Evolutionary conservation across 2,329 filamentous ascomycete genomes (phyloP), one percentile per base, ranked within the genome.

Genomic region (Fusarium illudens): DNA sequence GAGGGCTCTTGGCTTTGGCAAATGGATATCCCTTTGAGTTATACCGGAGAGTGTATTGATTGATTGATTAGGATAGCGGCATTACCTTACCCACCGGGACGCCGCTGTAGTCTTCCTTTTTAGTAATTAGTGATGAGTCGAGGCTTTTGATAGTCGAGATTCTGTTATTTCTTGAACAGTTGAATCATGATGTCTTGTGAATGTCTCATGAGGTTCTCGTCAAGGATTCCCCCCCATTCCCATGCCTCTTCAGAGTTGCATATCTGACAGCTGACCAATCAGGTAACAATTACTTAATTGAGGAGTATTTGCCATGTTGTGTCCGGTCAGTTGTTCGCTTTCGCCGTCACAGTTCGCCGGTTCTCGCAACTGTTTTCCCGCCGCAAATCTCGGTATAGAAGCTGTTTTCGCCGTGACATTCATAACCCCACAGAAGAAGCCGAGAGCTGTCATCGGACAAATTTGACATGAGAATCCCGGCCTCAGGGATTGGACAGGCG

Each of bases 1-100:
- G 42, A 46, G 22, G 42, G 50, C 60, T 64, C 34, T 64, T 59
- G 54, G 52, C 55, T 68, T 67, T 60, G 61, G 53, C 56, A 71
- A 73, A 71, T 62, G 67, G 60, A 67, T 71, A 73, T 75, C 60
- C 71, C 65, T 63, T 73, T 64, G 65, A 73, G 66, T 65, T 72
- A 70, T 72, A 72, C 61, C 52, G 71, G 58, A 70, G 61, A 65
- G 46, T 57, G 50, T 57, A 46, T 61, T 50, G 46, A 50, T 36
- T 37, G 36, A 46, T 46, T 12, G 51, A 60, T 44, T 46, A 68
- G 62, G 71, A 68, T 68, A 68, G 55, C 58, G 58, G 54, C 20
- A 51, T 36, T 39, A 44, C 48, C 53, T 52, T 48, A 62, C 54
- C 37, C 58, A 29, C 56, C 37, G 55, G 63, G 42, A 34, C 25